phyloP scores from a whole-genome alignment of 2,329 filamentous ascomycete genomes.

The Dothiorella sarmentorum region DNA sequence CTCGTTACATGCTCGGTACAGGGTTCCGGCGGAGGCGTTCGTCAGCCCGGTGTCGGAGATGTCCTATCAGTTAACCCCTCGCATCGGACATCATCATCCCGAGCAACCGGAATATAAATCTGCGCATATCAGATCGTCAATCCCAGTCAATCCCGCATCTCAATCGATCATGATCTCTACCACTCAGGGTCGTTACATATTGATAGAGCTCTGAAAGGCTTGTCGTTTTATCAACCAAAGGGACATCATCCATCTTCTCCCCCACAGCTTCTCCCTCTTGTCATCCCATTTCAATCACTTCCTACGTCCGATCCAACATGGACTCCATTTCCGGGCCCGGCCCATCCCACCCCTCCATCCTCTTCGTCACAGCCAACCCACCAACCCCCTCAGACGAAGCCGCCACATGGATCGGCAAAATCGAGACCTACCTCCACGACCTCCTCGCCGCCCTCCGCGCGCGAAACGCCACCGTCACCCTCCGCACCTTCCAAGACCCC shows the following conservation, averaged over 20 bases:
- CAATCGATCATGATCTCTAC: too few relatives aligned
- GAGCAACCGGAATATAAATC: background rate
- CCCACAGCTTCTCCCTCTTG: background rate
- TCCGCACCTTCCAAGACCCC: conserved; percentile 7
- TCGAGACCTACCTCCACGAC: conserved; percentile 7
- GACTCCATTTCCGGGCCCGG: background rate
- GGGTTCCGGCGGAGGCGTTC: background rate
- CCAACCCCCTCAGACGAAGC: background rate
- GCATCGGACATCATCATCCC: background rate
- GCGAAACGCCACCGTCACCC: background rate
- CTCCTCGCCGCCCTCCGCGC: background rate
- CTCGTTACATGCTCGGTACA: too few relatives aligned
- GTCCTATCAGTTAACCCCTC: background rate
- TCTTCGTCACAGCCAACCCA: conserved; percentile 10
- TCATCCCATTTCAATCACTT: background rate
- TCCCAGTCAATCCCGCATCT: background rate
- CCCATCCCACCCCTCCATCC: background rate
- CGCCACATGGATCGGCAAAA: conserved; percentile 4
- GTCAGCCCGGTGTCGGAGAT: background rate
- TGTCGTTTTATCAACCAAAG: too few relatives aligned
- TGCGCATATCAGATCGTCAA: background rate
- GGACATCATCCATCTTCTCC: background rate
- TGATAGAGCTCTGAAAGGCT: too few relatives aligned
- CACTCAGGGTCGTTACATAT: too few relatives aligned
- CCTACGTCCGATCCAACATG: background rate